Evolutionary conservation across 495 filamentous ascomycete genomes (phyloP).

Genomic region (Neurospora tetrasperma): DNA sequence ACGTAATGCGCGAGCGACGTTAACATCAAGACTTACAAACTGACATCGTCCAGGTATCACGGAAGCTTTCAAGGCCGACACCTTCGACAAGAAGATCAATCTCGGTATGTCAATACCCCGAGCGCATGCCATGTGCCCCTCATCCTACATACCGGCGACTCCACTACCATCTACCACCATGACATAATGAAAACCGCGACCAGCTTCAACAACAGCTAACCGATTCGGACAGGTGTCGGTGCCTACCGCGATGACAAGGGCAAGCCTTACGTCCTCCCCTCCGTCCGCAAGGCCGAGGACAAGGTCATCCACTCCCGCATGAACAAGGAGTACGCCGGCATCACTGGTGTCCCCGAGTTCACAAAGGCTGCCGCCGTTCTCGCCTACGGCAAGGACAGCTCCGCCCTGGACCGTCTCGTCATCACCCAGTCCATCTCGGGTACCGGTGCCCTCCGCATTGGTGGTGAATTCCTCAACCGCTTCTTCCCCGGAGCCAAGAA

Average conservation of each 20-base stretch:
- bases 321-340: slow-evolving; percentile 97
- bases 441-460: slow-evolving; percentile 90
- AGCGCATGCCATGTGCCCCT: background rate
- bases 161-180: background rate
- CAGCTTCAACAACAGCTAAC: background rate
- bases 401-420: slow-evolving; percentile 69
- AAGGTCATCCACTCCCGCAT: slow-evolving; percentile 63
- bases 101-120: slow-evolving; percentile 51
- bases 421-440: slow-evolving; percentile 98
- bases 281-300: slow-evolving; percentile 80
- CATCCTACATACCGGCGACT: background rate
- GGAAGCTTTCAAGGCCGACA: slow-evolving; percentile 97
- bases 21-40: slow-evolving; percentile 3
- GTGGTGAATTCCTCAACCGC: slow-evolving; percentile 81
- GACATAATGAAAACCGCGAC: background rate
- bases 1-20: slow-evolving; percentile 20
- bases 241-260: slow-evolving; percentile 90
- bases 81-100: slow-evolving; percentile 90
- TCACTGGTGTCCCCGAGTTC: slow-evolving; percentile 90
- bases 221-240: slow-evolving; percentile 47
- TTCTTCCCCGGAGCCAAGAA: slow-evolving; percentile 86
- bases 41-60: slow-evolving; percentile 61
- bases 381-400: slow-evolving; percentile 75
- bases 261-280: slow-evolving; percentile 95
- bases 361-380: slow-evolving; percentile 82